Conservation (phyloP, 2,329 filamentous ascomycete genomes). For the Phialophora chinensis region DNA sequence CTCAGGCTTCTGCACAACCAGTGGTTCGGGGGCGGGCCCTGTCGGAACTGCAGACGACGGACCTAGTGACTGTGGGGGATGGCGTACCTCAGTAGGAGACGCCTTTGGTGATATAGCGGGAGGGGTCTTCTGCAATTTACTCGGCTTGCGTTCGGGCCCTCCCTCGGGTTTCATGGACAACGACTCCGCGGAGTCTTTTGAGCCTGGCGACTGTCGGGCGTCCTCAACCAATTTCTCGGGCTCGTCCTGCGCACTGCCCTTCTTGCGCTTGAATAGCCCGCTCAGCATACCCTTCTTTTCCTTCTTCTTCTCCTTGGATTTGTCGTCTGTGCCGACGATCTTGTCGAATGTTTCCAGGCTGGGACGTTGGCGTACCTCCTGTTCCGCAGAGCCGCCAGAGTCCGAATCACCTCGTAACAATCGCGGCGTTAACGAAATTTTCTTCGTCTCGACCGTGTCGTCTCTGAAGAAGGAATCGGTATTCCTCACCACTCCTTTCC, state of each 20-base stretch:
- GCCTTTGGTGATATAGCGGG: conserved; percentile 47
- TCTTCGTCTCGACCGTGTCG: conserved; percentile 91
- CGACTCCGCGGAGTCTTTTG: conserved; percentile 54
- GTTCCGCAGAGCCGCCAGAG: conserved; percentile 84
- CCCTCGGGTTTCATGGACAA: conserved; percentile 45
- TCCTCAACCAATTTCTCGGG: conserved; percentile 68
- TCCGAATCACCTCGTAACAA: conserved; percentile 82
- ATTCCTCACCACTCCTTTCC: conserved; percentile 85
- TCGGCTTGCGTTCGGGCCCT: conserved; percentile 61
- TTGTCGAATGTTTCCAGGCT: conserved; percentile 81
- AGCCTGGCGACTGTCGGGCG: conserved; percentile 52
- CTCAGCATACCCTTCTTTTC: conserved; percentile 76
- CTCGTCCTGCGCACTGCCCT: conserved; percentile 55
- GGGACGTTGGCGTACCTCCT: conserved; percentile 65
- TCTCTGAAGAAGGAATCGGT: conserved; percentile 98
- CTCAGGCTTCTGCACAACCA: conserved; percentile 32
- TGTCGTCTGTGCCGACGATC: conserved; percentile 62
- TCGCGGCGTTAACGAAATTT: conserved; percentile 95
- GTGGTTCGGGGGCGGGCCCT: conserved; percentile 30
- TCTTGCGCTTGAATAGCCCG: conserved; percentile 70
- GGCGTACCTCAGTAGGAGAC: conserved; percentile 40
- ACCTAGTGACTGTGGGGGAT: conserved; percentile 31
- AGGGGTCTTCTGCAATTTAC: conserved; percentile 74
- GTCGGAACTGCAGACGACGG: conserved; percentile 24
- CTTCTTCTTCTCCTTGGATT: conserved; percentile 73